phyloP scores from a whole-genome alignment of 495 filamentous ascomycete genomes.

The Aspergillus olivimuriae region DNA sequence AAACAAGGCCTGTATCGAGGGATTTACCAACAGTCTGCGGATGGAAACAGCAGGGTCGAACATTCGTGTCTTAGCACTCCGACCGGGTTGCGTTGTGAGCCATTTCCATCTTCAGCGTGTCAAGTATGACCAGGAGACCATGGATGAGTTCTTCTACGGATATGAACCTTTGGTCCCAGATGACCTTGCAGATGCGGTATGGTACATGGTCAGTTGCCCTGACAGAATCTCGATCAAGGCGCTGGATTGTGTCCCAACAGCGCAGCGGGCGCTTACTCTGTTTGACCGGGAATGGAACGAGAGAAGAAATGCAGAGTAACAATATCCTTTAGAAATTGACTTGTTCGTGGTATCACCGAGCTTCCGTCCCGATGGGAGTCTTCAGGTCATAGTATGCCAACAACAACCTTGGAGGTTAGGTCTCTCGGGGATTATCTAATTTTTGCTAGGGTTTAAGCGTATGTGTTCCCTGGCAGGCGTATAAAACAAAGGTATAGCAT shows the following conservation, averaged over 20 bases:
- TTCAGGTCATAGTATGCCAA: too few species aligned
- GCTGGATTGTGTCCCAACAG: slow-evolving; percentile 31
- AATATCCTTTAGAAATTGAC: too few species aligned
- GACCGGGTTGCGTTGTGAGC: slow-evolving; percentile 30
- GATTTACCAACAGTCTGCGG: slow-evolving; percentile 30
- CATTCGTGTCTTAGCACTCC: slow-evolving; percentile 28
- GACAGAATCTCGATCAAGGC: slow-evolving; percentile 27
- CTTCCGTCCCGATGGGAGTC: too few species aligned
- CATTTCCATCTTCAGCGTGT: slow-evolving; percentile 35
- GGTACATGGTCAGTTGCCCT: slow-evolving; percentile 26
- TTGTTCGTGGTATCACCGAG: too few species aligned
- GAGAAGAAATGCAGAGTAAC: too few species aligned
- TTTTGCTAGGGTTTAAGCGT: too few species aligned
- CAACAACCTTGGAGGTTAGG: too few species aligned
- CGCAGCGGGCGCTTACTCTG: slow-evolving; percentile 19
- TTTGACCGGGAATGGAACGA: slow-evolving; percentile 24
- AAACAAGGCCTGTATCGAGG: slow-evolving; percentile 34
- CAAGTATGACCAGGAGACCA: slow-evolving; percentile 22
- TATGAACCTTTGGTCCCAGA: slow-evolving; percentile 22
- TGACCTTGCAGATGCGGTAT: slow-evolving; percentile 25
- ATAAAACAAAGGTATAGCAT: too few species aligned
- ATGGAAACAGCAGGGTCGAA: slow-evolving; percentile 28
- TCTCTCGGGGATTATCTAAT: too few species aligned
- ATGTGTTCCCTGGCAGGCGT: too few species aligned
- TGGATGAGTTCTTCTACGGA: slow-evolving; percentile 27